phyloP scores from a whole-genome alignment of 208 protist genomes.

The Porcisia hertigi region DNA sequence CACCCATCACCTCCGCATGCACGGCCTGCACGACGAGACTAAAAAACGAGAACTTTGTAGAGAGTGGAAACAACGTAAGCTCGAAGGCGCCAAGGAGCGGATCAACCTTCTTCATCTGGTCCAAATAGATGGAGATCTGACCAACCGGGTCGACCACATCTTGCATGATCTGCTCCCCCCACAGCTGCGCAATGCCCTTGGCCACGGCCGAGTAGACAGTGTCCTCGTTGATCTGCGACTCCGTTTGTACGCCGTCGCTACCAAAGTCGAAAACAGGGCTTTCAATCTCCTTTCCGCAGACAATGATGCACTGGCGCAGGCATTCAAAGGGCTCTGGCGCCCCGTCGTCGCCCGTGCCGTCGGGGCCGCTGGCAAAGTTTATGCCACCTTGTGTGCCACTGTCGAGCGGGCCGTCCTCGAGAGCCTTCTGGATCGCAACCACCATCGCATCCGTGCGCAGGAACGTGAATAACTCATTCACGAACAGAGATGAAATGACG shows the following conservation, averaged over 20 bases:
- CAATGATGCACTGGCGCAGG: constrained; percentile 72
- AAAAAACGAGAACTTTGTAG: constrained; percentile 80
- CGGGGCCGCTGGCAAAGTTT: not conserved
- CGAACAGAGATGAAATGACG: constrained; percentile 67
- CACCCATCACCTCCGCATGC: constrained; percentile 75
- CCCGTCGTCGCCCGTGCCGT: constrained; percentile 18
- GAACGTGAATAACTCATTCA: constrained; percentile 60
- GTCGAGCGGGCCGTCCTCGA: constrained; percentile 55
- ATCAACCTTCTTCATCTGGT: constrained; percentile 88
- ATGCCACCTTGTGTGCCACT: not conserved
- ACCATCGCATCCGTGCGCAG: constrained; percentile 70
- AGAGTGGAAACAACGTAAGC: constrained; percentile 80
- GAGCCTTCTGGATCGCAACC: constrained; percentile 73
- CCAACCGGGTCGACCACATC: constrained; percentile 76
- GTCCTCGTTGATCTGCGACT: constrained; percentile 63
- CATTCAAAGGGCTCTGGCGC: constrained; percentile 52
- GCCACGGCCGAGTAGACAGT: constrained; percentile 48
- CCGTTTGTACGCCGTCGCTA: constrained; percentile 53
- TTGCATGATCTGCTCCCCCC: constrained; percentile 86
- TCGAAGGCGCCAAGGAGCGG: constrained; percentile 80
- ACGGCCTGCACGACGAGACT: constrained; percentile 65
- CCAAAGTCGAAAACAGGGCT: constrained; percentile 53
- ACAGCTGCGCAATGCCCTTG: constrained; percentile 62
- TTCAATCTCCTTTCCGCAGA: constrained; percentile 70
- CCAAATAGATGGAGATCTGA: constrained; percentile 73